Conservation (phyloP, 345 rosid species). For the Ceriops zippeliana region DNA sequence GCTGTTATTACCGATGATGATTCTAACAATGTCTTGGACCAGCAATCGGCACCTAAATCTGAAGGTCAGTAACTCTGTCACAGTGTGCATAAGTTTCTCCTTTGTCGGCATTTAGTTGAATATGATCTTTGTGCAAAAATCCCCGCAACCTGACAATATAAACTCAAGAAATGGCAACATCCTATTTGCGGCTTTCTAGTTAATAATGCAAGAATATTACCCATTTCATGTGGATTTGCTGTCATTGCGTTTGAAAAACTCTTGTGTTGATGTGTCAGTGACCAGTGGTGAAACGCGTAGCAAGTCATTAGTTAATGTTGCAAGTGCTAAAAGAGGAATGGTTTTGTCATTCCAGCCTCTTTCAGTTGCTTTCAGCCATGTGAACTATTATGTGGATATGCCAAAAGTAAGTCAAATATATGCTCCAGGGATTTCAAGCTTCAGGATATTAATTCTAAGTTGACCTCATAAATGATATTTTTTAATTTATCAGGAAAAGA, state of each 20-base stretch:
- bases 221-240: neutral
- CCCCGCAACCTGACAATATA: neutral
- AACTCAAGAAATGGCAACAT: neutral
- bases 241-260: neutral
- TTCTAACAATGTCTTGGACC: neutral
- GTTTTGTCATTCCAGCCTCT: neutral
- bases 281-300: neutral
- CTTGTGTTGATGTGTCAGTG: neutral
- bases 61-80: neutral
- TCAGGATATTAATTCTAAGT: neutral
- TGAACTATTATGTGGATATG: neutral
- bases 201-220: neutral
- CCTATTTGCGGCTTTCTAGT: neutral
- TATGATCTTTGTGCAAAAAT: neutral
- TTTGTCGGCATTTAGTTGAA: neutral
- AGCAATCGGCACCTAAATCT: neutral
- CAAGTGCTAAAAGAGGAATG: neutral
- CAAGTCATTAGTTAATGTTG: neutral
- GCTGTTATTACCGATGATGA: neutral
- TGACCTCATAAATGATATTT: neutral
- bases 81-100: neutral
- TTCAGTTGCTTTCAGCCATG: neutral
- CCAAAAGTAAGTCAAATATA: neutral
- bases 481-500: neutral
- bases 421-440: neutral